phyloP scores from a whole-genome alignment of 1,139 yeast species.

The Magnusiomyces paraingens region DNA sequence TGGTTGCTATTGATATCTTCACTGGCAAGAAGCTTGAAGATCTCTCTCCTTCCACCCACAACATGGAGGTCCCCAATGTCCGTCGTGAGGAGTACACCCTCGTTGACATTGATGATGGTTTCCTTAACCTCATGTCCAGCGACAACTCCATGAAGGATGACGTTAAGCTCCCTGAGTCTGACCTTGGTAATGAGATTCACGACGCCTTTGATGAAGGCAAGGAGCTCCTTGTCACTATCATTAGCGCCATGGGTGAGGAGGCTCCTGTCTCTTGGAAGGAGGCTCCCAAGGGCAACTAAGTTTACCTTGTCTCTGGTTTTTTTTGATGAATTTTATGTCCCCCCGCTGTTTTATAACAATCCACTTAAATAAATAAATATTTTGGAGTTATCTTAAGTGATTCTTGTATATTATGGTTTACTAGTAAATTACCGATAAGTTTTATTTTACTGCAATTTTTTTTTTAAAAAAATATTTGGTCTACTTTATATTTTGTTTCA shows the following conservation, averaged over 20 bases:
- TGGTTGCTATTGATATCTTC: conserved; percentile 98
- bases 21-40: conserved; percentile 99
- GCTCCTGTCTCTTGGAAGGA: conserved; percentile 97
- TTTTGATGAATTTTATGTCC: neutral
- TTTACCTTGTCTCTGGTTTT: neutral
- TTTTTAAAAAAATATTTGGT: too few species aligned
- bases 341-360: neutral
- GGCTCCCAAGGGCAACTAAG: conserved; percentile 62
- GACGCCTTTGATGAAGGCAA: conserved; percentile 94
- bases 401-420: neutral
- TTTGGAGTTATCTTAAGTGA: neutral
- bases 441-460: too few species aligned
- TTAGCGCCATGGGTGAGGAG: conserved; percentile 52
- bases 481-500: too few species aligned
- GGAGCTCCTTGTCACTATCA: conserved; percentile 48
- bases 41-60: conserved; percentile 99
- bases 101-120: conserved; percentile 97
- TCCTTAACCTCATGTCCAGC: conserved; percentile 84
- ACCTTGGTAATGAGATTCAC: conserved; percentile 88
- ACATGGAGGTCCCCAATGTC: conserved; percentile 99
- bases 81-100: conserved; percentile 92
- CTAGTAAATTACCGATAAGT: neutral
- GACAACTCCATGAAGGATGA: conserved; percentile 99
- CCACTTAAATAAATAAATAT: neutral
- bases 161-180: conserved; percentile 97